These are phyloP conservation scores for Pythium dissotocum DNA, from an alignment of 352 stramenopile species.

Conservation along the genomic window DNA sequence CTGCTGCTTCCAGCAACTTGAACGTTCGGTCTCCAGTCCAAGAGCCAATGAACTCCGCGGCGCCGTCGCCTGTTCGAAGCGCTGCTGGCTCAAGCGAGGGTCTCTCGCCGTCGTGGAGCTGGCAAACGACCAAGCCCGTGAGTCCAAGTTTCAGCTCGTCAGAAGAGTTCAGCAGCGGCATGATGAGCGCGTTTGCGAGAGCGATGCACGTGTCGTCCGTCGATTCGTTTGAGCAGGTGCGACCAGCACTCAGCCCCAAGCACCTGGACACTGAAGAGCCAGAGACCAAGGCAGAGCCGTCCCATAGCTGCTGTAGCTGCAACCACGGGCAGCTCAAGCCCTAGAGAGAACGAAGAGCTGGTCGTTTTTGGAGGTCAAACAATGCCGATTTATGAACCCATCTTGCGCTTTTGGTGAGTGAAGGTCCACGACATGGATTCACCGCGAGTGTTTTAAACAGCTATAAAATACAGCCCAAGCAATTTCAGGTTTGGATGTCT, in stretches of 20 bases:
- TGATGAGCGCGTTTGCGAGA: constrained; percentile 4
- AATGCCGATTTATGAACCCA: constrained; percentile 5
- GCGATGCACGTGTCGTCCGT: neutral
- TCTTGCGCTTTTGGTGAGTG: neutral
- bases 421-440: too few relatives aligned
- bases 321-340: constrained; percentile 2
- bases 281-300: neutral
- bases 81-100: neutral
- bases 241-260: constrained; percentile 1
- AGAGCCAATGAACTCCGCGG: neutral
- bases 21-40: neutral
- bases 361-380: neutral
- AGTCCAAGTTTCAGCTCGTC: neutral
- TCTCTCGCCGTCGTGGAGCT: neutral
- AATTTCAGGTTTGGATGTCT: too few relatives aligned
- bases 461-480: too few relatives aligned
- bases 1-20: neutral
- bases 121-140: neutral
- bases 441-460: too few relatives aligned
- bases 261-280: neutral
- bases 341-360: neutral
- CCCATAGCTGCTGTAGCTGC: neutral
- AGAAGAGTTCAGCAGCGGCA: constrained; percentile 1
- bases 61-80: neutral
- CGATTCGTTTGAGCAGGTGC: constrained; percentile 5